A percentile compares a stretch with the other conserved stretches of the same genome.
phyloP scores from a whole-genome alignment of 129 eudicot genomes.

The Tagetes patula region DNA sequence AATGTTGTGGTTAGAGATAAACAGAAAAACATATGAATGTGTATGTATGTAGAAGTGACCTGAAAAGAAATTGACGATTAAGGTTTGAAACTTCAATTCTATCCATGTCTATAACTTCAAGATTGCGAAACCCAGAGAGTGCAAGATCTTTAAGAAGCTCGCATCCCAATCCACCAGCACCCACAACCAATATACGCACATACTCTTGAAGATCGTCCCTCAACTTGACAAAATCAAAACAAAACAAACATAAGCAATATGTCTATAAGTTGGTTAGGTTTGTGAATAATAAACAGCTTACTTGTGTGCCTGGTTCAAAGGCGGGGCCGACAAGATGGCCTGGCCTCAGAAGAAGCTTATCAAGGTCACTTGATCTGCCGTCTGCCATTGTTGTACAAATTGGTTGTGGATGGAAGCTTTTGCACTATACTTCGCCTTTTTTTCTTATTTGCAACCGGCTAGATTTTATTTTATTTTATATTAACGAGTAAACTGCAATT shows the following conservation, averaged over 20 bases:
- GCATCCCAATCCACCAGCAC: constrained; percentile 98
- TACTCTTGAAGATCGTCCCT: constrained; percentile 75
- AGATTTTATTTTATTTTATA: too few species aligned
- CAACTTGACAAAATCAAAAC: constrained; percentile 42
- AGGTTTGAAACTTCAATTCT: constrained; percentile 86
- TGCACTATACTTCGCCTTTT: too few species aligned
- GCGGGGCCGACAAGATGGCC: constrained; percentile 76
- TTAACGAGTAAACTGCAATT: too few species aligned
- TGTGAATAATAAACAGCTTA: not conserved
- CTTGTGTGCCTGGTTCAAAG: constrained; percentile 79
- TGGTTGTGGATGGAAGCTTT: not conserved
- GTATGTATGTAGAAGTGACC: constrained; percentile 33
- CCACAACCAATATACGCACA: constrained; percentile 79
- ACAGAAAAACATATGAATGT: too few species aligned
- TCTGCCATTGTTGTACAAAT: constrained; percentile 33
- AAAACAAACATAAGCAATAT: too few species aligned
- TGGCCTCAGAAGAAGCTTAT: constrained; percentile 84
- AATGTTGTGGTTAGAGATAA: too few species aligned
- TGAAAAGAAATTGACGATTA: constrained; percentile 92
- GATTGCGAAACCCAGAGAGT: constrained; percentile 71
- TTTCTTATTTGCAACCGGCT: too few species aligned
- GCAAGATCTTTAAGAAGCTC: constrained; percentile 91
- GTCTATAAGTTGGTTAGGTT: too few species aligned
- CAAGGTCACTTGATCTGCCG: constrained; percentile 88
- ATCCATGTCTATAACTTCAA: constrained; percentile 94